Conservation (phyloP, 1,139 yeast genomes). For the Hemisphaericaspora xylanilytica region DNA sequence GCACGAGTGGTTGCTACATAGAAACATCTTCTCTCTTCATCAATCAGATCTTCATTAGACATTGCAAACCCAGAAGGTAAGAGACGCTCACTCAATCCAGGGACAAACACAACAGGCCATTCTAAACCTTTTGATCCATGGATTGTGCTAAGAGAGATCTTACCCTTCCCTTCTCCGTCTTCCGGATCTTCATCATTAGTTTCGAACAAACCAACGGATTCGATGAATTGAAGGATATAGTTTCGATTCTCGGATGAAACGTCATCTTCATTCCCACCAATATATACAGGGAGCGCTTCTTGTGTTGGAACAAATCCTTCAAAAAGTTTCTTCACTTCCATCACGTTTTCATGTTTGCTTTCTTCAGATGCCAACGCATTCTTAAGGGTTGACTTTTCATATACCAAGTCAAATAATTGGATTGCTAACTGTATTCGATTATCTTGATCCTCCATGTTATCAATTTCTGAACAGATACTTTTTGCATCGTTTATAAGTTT, state of each 20-base stretch:
- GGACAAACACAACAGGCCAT: conserved; percentile 90
- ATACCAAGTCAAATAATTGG: conserved; percentile 7
- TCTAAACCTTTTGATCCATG: conserved; percentile 94
- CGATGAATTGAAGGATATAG: conserved; percentile 52
- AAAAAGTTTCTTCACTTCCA: conserved; percentile 45
- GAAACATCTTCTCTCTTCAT: conserved; percentile 81
- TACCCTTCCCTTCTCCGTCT: conserved; percentile 20
- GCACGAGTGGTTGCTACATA: conserved; percentile 92
- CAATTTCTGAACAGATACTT: conserved; percentile 9
- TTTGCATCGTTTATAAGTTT: conserved; percentile 29
- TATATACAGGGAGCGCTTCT: conserved; percentile 49
- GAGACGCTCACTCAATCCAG: conserved; percentile 60
- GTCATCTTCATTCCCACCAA: conserved; percentile 22
- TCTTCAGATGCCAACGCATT: conserved; percentile 28
- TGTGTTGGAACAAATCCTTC: conserved; percentile 47
- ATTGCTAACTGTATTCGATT: neutral
- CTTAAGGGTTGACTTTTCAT: conserved; percentile 29
- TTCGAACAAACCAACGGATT: conserved; percentile 59
- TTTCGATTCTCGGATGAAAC: conserved; percentile 22
- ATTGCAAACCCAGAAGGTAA: conserved; percentile 51
- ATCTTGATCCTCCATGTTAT: neutral
- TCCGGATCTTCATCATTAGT: conserved; percentile 19
- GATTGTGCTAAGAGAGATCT: conserved; percentile 62
- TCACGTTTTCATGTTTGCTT: conserved; percentile 33
- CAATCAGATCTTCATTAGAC: conserved; percentile 24